Conservation (phyloP, 257 asterid species). For the Solanum paucissectum region DNA sequence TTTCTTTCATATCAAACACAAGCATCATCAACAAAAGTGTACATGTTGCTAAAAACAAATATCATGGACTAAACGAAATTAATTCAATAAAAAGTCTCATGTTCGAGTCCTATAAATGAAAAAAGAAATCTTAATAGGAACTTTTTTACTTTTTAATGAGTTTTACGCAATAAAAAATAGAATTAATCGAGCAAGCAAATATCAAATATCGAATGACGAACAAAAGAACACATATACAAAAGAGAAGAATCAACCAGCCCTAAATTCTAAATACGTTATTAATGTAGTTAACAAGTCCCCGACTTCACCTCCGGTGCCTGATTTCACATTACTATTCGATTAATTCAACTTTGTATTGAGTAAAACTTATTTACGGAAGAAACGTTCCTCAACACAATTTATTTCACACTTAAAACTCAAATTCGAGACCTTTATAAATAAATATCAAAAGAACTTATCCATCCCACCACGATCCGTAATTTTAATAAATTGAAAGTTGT, state of each 20-base stretch:
- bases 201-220: not conserved
- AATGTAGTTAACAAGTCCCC: not conserved
- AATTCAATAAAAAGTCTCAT: not conserved
- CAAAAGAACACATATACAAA: not conserved
- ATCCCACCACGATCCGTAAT: accelerated
- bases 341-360: accelerated
- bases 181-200: not conserved
- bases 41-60: not conserved
- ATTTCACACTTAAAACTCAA: not conserved
- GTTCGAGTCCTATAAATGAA: not conserved
- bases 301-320: accelerated
- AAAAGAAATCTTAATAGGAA: not conserved
- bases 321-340: not conserved
- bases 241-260: not conserved
- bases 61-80: not conserved
- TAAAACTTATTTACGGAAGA: not conserved
- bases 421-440: accelerated
- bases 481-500: not conserved
- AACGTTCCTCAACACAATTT: not conserved
- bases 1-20: not conserved
- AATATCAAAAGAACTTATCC: not conserved
- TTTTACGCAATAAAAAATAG: not conserved
- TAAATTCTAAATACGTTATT: not conserved
- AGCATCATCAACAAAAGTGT: not conserved
- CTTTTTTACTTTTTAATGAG: accelerated